Conservation (phyloP, 2,329 filamentous ascomycete species). For the Fusarium sambucinum region DNA sequence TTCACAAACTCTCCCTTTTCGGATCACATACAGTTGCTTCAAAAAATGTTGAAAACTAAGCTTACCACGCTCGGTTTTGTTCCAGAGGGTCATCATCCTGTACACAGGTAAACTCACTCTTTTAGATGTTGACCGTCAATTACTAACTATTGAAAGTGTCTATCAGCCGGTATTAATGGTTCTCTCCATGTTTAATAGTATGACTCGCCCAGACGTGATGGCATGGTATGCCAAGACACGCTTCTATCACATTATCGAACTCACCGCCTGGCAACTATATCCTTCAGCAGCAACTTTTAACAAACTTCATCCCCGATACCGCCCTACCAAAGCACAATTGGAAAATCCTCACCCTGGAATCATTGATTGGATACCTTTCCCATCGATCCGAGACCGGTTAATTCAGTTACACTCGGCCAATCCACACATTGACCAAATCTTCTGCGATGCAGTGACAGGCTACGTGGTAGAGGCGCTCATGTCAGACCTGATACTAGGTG, state of each 20-base stretch:
- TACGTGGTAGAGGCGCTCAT: constrained; percentile 50
- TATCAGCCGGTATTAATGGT: constrained; percentile 51
- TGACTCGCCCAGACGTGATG: constrained; percentile 53
- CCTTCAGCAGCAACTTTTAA: constrained; percentile 47
- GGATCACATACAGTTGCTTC: constrained; percentile 48
- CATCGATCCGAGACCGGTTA: constrained; percentile 47
- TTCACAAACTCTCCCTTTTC: constrained; percentile 51
- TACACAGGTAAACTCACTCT: too few relatives aligned
- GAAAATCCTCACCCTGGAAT: constrained; percentile 45
- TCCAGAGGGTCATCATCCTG: constrained; percentile 23
- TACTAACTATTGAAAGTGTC: constrained; percentile 25
- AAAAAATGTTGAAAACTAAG: constrained; percentile 45
- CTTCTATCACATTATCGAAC: constrained; percentile 52
- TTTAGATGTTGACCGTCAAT: too few relatives aligned
- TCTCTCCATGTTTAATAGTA: constrained; percentile 52
- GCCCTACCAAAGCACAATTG: constrained; percentile 47
- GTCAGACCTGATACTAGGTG: constrained; percentile 46
- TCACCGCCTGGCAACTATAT: constrained; percentile 52
- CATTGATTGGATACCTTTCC: constrained; percentile 51
- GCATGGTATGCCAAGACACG: constrained; percentile 57
- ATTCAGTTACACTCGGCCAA: constrained; percentile 51
- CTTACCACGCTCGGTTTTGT: constrained; percentile 32
- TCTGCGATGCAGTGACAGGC: constrained; percentile 51
- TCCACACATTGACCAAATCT: constrained; percentile 50
- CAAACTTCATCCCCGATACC: constrained; percentile 48